These are phyloP conservation scores for Fusarium sulawesiense DNA, from an alignment of 2,329 filamentous ascomycete genomes.

Conservation along the genomic window DNA sequence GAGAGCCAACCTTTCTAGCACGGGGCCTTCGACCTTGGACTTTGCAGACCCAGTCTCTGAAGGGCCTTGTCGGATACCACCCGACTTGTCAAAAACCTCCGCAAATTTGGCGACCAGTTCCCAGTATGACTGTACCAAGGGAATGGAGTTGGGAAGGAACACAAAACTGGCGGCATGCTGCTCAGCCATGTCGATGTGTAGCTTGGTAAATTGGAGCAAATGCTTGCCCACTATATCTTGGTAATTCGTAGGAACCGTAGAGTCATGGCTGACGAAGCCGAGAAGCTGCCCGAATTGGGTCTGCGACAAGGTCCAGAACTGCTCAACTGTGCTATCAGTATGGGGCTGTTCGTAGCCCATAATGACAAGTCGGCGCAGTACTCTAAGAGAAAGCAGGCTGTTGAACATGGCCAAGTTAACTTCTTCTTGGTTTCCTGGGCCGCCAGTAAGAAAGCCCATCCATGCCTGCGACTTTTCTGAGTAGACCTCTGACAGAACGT, in stretches of 20 bases:
- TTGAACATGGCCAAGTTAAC: slow-evolving; percentile 76
- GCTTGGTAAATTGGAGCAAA: slow-evolving; percentile 87
- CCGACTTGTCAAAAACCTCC: slow-evolving; percentile 74
- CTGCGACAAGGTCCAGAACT: slow-evolving; percentile 84
- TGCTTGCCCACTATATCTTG: slow-evolving; percentile 82
- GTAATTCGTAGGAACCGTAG: slow-evolving; percentile 63
- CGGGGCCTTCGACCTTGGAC: slow-evolving; percentile 67
- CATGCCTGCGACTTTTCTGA: slow-evolving; percentile 77
- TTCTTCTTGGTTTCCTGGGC: slow-evolving; percentile 67
- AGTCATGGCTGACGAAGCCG: slow-evolving; percentile 67
- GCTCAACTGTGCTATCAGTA: slow-evolving; percentile 77
- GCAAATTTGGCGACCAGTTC: slow-evolving; percentile 80
- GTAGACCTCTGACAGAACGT: slow-evolving; percentile 82
- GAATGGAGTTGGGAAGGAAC: slow-evolving; percentile 80
- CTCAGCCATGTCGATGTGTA: slow-evolving; percentile 88
- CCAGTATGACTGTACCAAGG: slow-evolving; percentile 88
- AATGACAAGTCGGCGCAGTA: slow-evolving; percentile 81
- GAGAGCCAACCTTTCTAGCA: slow-evolving; percentile 82
- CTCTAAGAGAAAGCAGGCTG: slow-evolving; percentile 82
- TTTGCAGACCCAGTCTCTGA: slow-evolving; percentile 55
- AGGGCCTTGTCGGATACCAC: slow-evolving; percentile 62
- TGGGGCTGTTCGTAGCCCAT: slow-evolving; percentile 87
- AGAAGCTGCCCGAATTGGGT: slow-evolving; percentile 83
- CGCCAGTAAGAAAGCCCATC: slow-evolving; percentile 69
- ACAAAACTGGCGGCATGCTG: slow-evolving; percentile 85